Evolutionary conservation across 164 flowering plant species (phyloP).

Genomic region (Kalanchoe fedtschenkoi): DNA sequence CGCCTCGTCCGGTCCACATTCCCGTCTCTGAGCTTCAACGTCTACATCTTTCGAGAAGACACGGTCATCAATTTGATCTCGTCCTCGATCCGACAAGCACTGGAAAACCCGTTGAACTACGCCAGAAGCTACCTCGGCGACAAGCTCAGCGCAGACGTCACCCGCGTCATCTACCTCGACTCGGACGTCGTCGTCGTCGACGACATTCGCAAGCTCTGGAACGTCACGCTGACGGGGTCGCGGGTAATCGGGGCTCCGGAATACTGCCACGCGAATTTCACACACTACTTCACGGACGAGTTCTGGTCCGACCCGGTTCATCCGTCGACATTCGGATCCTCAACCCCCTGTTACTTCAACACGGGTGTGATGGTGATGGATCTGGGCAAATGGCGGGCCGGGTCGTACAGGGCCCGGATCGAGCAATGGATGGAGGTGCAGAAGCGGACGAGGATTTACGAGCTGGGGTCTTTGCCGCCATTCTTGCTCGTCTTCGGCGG

Average conservation of each 20-base stretch:
- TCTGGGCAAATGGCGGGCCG: background rate
- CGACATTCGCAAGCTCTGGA: constrained; percentile 7
- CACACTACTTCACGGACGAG: background rate
- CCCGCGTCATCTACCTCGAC: background rate
- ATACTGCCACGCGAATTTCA: background rate
- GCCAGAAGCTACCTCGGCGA: constrained; percentile 7
- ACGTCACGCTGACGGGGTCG: background rate
- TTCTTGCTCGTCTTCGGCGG: constrained; percentile 4
- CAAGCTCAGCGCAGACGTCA: background rate
- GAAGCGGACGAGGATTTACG: constrained; percentile 1
- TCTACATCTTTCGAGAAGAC: constrained; percentile 3
- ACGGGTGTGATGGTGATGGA: constrained; percentile 5
- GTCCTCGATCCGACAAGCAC: constrained; percentile 4
- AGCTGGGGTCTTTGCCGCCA: background rate
- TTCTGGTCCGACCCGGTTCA: constrained; percentile 9
- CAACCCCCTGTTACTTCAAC: background rate
- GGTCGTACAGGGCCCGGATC: background rate
- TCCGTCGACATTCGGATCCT: background rate
- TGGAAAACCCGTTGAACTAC: constrained; percentile 5
- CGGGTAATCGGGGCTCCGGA: constrained; percentile 6
- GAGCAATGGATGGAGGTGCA: constrained; percentile 4
- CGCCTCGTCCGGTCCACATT: constrained; percentile 3
- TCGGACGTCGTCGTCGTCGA: constrained; percentile 5
- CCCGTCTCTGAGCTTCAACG: constrained; percentile 2
- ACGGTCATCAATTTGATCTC: constrained; percentile 2